Conservation (phyloP, 2,329 filamentous ascomycete species). For the Aureobasidium namibiae region DNA sequence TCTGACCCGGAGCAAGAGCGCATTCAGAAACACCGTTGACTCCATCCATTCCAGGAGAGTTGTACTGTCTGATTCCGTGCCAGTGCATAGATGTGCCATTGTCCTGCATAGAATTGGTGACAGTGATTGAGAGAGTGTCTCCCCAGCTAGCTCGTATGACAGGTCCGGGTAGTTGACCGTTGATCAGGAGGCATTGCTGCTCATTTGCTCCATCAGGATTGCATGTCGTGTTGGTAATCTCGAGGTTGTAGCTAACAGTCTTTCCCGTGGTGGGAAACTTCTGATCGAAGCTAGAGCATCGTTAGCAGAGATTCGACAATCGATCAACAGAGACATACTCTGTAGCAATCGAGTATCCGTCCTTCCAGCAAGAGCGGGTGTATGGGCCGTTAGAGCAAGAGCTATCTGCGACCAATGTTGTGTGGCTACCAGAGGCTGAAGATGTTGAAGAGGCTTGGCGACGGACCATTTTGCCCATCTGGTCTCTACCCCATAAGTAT, state of each 20-base stretch:
- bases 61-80: conserved; percentile 52
- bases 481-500: conserved; percentile 14
- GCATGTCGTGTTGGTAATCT: conserved; percentile 27
- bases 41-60: conserved; percentile 49
- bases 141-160: conserved; percentile 44
- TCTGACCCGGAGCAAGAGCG: conserved; percentile 42
- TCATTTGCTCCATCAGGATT: conserved; percentile 32
- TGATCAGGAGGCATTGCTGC: conserved; percentile 42
- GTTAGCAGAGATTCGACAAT: not conserved
- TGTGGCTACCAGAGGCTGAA: not conserved
- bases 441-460: not conserved
- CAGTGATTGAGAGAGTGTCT: conserved; percentile 41
- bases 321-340: conserved; percentile 19
- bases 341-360: conserved; percentile 36
- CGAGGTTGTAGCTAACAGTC: conserved; percentile 27
- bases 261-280: conserved; percentile 34
- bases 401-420: conserved; percentile 17
- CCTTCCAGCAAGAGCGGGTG: conserved; percentile 35
- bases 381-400: conserved; percentile 33
- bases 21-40: conserved; percentile 40
- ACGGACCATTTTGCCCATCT: conserved; percentile 14
- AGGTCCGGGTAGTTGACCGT: conserved; percentile 60
- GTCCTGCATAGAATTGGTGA: conserved; percentile 42
- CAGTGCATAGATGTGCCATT: conserved; percentile 57
- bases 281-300: conserved; percentile 26